Conservation (phyloP, 1,284 basidiomycete species). For the Earliella scabrosa region DNA sequence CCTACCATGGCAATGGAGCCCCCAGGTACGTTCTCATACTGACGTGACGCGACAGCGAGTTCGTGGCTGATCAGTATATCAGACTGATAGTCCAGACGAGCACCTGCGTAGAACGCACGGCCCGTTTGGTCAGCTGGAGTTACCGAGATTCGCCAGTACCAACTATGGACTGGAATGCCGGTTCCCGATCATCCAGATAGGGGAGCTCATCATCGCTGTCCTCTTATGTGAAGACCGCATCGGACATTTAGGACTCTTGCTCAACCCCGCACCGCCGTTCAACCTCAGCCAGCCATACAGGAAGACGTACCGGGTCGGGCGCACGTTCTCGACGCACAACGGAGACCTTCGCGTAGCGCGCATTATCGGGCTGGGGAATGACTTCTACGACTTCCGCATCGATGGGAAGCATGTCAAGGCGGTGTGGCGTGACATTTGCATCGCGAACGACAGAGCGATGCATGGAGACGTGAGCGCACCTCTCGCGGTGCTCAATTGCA, state of each 20-base stretch:
- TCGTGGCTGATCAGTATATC: neutral
- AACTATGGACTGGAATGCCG: constrained; percentile 3
- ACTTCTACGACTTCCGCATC: neutral
- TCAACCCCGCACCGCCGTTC: neutral
- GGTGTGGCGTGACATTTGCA: constrained; percentile 6
- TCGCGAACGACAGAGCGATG: neutral
- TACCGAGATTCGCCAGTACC: neutral
- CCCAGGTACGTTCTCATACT: neutral
- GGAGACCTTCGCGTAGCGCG: neutral
- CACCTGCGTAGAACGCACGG: neutral
- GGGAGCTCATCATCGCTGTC: neutral
- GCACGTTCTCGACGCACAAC: neutral
- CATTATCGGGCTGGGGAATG: neutral
- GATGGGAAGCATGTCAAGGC: neutral
- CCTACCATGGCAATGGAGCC: neutral
- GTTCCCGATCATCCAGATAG: neutral
- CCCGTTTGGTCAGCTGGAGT: constrained; percentile 1
- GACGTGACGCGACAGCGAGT: neutral
- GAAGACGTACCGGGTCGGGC: neutral
- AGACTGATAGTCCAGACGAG: neutral
- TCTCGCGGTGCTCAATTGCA: neutral
- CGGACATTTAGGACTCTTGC: constrained; percentile 2
- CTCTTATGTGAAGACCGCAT: neutral
- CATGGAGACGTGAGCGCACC: neutral
- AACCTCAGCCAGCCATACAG: neutral